Evolutionary conservation across 805 yeast genomes (phyloP).

Genomic region (Clavispora fructus): DNA sequence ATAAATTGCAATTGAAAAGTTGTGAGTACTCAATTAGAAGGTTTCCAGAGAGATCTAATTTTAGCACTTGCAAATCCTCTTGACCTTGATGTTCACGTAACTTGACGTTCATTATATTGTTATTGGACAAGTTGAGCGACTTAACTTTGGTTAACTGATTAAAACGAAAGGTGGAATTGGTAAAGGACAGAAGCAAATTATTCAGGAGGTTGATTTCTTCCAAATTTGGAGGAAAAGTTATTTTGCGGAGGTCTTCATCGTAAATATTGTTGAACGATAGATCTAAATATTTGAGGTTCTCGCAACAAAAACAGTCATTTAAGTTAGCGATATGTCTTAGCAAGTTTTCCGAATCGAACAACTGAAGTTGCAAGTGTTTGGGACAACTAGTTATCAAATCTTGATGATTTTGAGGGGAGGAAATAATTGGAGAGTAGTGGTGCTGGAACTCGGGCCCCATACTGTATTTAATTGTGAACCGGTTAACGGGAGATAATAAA

Average conservation of each 20-base stretch:
- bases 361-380: constrained; percentile 15
- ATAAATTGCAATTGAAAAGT: constrained; percentile 5
- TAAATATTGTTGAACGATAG: constrained; percentile 23
- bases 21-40: constrained; percentile 11
- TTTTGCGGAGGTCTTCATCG: constrained; percentile 12
- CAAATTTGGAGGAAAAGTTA: constrained; percentile 18
- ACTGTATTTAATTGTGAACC: constrained; percentile 13
- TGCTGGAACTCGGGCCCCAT: neutral
- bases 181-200: constrained; percentile 17
- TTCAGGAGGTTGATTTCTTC: constrained; percentile 22
- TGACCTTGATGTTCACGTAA: neutral
- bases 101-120: constrained; percentile 14
- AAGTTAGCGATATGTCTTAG: constrained; percentile 7
- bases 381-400: neutral
- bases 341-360: constrained; percentile 13
- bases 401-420: neutral
- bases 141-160: constrained; percentile 10
- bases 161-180: constrained; percentile 12
- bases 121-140: constrained; percentile 20
- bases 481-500: constrained; percentile 5
- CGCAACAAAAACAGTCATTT: constrained; percentile 7
- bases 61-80: constrained; percentile 4
- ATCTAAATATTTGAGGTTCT: constrained; percentile 16
- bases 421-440: neutral
- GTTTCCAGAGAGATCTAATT: constrained; percentile 23